Conservation (phyloP, 306 rosid genomes). For the Lathyrus tuberosus region DNA sequence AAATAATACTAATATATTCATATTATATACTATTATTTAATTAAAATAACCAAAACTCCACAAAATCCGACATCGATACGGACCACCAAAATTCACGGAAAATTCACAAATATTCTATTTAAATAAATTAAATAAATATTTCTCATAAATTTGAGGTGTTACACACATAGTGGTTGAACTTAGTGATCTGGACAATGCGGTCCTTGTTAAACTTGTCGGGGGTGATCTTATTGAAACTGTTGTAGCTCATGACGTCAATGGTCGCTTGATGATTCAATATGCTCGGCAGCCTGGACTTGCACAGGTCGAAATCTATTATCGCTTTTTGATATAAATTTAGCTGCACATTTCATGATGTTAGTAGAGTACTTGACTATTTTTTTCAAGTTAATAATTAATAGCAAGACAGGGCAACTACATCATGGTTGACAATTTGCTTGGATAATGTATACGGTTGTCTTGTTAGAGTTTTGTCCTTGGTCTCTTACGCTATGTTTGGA, state of each 20-base stretch:
- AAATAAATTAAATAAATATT: no score
- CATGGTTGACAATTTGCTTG: constrained; percentile 25
- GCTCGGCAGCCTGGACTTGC: constrained; percentile 99
- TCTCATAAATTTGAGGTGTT: no score
- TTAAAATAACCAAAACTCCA: no score
- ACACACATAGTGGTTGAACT: constrained; percentile 87
- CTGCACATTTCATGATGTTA: constrained; percentile 33
- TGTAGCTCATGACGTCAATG: constrained; percentile 95
- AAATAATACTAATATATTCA: no score
- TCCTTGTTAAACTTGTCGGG: constrained; percentile 94
- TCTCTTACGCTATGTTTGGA: no score
- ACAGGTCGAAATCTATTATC: constrained; percentile 60
- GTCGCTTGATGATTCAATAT: constrained; percentile 96
- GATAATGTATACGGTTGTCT: constrained; percentile 20
- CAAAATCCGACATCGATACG: no score
- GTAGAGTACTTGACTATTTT: not conserved
- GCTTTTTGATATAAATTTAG: constrained; percentile 26
- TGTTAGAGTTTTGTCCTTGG: constrained; percentile 14
- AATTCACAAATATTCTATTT: no score
- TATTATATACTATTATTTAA: no score
- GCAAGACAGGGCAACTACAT: constrained; percentile 14
- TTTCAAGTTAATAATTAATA: not conserved
- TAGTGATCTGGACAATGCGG: constrained; percentile 88
- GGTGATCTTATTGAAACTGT: constrained; percentile 95
- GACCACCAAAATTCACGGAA: no score